phyloP scores from a whole-genome alignment of 345 rosid genomes.

The Boechera divaricarpa region DNA sequence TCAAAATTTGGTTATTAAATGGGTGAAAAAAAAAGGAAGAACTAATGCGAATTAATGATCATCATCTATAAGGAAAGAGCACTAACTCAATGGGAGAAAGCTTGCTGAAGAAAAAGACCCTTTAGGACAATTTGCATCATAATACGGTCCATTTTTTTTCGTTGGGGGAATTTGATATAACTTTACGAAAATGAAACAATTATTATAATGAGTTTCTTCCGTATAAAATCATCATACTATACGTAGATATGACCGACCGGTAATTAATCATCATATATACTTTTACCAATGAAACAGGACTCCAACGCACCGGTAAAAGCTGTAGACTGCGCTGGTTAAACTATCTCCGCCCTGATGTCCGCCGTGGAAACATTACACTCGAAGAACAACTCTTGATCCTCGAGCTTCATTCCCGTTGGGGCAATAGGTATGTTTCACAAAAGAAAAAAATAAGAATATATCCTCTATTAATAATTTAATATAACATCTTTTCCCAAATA shows the following conservation, averaged over 20 bases:
- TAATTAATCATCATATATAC: constrained; percentile 27
- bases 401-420: constrained; percentile 95
- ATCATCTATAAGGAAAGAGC: constrained; percentile 47
- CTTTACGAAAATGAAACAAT: constrained; percentile 37
- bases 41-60: constrained; percentile 45
- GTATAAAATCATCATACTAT: constrained; percentile 38
- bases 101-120: constrained; percentile 45
- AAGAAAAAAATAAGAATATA: neutral
- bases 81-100: constrained; percentile 52
- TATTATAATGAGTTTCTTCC: constrained; percentile 39
- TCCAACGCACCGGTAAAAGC: constrained; percentile 93
- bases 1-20: constrained; percentile 27
- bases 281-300: constrained; percentile 58
- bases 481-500: neutral
- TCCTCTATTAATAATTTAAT: neutral
- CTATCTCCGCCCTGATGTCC: constrained; percentile 90
- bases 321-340: constrained; percentile 95
- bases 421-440: constrained; percentile 66
- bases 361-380: constrained; percentile 90
- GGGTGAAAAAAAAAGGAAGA: constrained; percentile 30
- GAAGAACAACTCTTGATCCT: constrained; percentile 93
- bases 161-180: constrained; percentile 17
- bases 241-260: constrained; percentile 22
- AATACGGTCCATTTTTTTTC: constrained; percentile 25
- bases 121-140: constrained; percentile 45